These are phyloP conservation scores for Actinidia chinensis DNA, from an alignment of 179 eudicot species.

Conservation along the genomic window DNA sequence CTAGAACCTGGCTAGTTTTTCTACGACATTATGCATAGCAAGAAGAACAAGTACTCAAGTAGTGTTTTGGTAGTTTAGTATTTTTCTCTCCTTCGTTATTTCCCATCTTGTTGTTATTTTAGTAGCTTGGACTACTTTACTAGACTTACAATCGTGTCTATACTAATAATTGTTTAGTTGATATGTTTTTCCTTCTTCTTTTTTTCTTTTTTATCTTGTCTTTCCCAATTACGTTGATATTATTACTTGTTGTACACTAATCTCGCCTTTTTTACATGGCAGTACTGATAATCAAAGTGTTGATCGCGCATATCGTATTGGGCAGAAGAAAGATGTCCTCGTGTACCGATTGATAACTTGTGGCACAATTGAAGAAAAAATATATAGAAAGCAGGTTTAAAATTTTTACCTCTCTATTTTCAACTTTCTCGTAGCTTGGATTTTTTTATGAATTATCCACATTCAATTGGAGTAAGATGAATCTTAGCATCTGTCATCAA, in stretches of 20 bases:
- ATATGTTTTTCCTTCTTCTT: too few species aligned
- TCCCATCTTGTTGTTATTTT: not conserved
- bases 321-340: slow-evolving; percentile 89
- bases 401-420: not conserved
- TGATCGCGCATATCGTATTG: slow-evolving; percentile 96
- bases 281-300: slow-evolving; percentile 98
- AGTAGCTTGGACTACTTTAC: not conserved
- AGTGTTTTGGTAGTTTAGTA: not conserved
- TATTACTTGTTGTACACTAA: not conserved
- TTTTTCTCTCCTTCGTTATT: not conserved
- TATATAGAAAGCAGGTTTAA: slow-evolving; percentile 85
- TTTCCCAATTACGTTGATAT: not conserved
- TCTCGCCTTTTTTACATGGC: slow-evolving; percentile 29
- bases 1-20: not conserved
- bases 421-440: too few species aligned
- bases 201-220: too few species aligned
- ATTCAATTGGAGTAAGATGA: too few species aligned
- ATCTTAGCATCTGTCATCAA: too few species aligned
- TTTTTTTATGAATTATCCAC: too few species aligned
- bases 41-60: not conserved
- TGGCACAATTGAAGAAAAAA: slow-evolving; percentile 94
- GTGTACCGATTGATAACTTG: slow-evolving; percentile 96
- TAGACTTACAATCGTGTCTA: not conserved
- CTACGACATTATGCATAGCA: not conserved
- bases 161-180: not conserved